Percentiles rank a stretch among this genome's conserved stretches.
phyloP scores from a whole-genome alignment of 768 basidiomycete species.

The Plicaturopsis crispa region DNA sequence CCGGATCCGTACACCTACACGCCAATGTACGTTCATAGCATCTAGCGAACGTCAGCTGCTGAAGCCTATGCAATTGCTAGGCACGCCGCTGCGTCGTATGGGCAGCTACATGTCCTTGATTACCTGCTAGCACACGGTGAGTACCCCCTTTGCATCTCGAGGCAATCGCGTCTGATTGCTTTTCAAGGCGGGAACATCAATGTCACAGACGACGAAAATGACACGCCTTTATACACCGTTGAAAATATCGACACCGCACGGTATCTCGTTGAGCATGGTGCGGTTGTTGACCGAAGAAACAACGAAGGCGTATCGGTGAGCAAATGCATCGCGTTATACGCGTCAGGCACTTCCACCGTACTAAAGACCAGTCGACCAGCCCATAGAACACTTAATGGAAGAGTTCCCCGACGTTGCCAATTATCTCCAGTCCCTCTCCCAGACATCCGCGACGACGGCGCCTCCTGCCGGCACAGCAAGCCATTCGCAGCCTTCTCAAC shows the following conservation, averaged over 20 bases:
- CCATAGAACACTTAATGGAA: constrained; percentile 60
- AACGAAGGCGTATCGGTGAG: constrained; percentile 69
- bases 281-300: constrained; percentile 54
- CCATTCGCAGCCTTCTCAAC: constrained; percentile 44
- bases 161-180: constrained; percentile 6
- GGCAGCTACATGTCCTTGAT: constrained; percentile 63
- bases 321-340: constrained; percentile 1
- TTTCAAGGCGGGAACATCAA: constrained; percentile 78
- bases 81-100: constrained; percentile 94
- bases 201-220: constrained; percentile 77
- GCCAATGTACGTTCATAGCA: constrained; percentile 53
- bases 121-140: constrained; percentile 72
- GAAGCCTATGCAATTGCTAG: constrained; percentile 27
- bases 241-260: constrained; percentile 74
- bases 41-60: no score
- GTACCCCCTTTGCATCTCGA: constrained; percentile 7
- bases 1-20: constrained; percentile 75
- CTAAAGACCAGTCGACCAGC: no score
- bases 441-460: constrained; percentile 13
- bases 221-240: constrained; percentile 88
- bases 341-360: constrained; percentile 8
- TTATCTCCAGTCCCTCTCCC: constrained; percentile 41
- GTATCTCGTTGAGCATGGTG: constrained; percentile 76
- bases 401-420: constrained; percentile 65
- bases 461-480: constrained; percentile 13